Base-by-base conservation (phyloP, 75 land plant species). In the Sequoiadendron giganteum region DNA sequence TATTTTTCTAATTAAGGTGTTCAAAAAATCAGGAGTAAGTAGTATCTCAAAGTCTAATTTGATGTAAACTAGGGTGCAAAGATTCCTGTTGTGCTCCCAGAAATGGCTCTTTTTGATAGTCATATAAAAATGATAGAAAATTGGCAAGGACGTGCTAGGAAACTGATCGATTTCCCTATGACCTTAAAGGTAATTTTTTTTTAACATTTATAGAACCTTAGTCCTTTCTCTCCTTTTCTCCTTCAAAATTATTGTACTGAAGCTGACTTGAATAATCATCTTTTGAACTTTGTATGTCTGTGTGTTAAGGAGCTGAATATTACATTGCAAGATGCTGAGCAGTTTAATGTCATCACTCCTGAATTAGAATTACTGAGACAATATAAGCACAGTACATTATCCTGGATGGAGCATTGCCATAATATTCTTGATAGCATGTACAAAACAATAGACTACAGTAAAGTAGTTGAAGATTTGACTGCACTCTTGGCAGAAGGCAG, bases 281-380 rank as follows among this genome's bases (percentile, higher is more conserved):
- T 48, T 45, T 18, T 3, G 9, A 70, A 36, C 48, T 52, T 42
- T 84, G 72, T 30, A 56, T 39, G 19, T 45, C 25, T 54, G 40
- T 81, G 58, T 11, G 77, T 89, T 81, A 92, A 95, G 96, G 91
- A 89, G 75, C 91, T 95, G 72, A 87, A 94, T 84, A 52, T 34
- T 49, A 76, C 92, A 55, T 90, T 95, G 58, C 70, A 80, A 83
- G 90, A 90, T 78, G 87, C 88, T 11, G 88, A 86, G 7, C 18
- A 77, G 84, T 78, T 91, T 38, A 81, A 86, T 68, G 56, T 95
- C 19, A 90, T 86, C 58, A 88, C 90, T 52, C 89, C 90, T 48
- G 95, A 95, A 83, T 81, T 93, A 85, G 82, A 91, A 25, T 90
- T 93, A 85, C 85, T 95, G 54, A 91, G 86, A 54, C 86, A 92